Evolutionary conservation across 1,139 yeast genomes (phyloP), one percentile per base, ranked within the genome.

Genomic region (Saccharomyces pastorianus): DNA sequence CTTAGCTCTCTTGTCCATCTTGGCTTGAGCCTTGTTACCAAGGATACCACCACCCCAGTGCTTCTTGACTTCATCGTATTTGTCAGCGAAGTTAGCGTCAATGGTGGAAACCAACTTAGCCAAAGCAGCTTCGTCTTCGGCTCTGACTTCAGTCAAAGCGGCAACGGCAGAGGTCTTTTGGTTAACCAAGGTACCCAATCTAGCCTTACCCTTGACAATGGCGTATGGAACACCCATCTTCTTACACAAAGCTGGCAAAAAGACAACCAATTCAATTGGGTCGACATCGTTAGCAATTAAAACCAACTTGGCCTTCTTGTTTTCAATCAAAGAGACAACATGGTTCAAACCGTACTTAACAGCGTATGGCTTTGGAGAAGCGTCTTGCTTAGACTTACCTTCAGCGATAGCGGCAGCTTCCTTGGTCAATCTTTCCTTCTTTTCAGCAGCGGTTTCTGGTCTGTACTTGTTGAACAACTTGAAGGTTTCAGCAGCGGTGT

Each of bases 1-100:
- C 73, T 75, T 76, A 64, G 73, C 76, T 72, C 76, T 79, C 81
- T 81, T 81, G 66, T 73, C 83, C 60, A 72, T 74, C 80, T 85
- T 87, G 69, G 83, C 93, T 70, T 80, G 81, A 70, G 97, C 88
- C 83, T 91, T 91, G 69, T 88, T 80, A 76, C 98, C 97, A 82
- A 93, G 81, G 76, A 88, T 73, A 83, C 98, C 98, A 82, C 99
- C 98, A 84, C 98, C 98, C 98, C 98, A 91, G 85, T 89, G 96
- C 81, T 88, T 89, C 83, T 95, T 91, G 75, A 81, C 74, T 68
- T 91, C 97, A 72, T 91, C 97, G 85, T 85, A 88, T 79, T 89
- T 88, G 73, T 88, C 95, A 69, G 78, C 75, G 78, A 84, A 91
- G 93, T 89, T 90, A 66, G 95, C 85, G 78, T 88, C 84, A 76